Percentiles rank a stretch among this genome's conserved stretches.
phyloP scores from a whole-genome alignment of 2,329 filamentous ascomycete species.

The Talaromyces pinophilus region DNA sequence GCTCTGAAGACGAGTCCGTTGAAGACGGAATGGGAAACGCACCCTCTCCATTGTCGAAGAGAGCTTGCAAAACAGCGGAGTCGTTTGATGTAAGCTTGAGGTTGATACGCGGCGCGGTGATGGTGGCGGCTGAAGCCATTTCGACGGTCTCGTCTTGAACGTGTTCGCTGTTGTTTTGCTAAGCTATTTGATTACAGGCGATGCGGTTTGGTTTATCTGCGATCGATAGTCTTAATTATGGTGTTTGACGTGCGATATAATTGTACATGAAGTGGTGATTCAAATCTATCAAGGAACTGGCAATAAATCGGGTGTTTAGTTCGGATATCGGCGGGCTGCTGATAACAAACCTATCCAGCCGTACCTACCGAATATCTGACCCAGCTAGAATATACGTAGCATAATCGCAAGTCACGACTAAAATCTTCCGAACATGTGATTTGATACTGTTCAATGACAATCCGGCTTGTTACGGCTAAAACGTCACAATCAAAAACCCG shows the following conservation, averaged over 20 bases:
- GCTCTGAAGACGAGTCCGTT: constrained; percentile 32
- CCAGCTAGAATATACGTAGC: neutral
- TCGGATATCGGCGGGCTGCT: neutral
- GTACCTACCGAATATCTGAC: neutral
- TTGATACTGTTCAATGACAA: neutral
- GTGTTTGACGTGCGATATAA: neutral
- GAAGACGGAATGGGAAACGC: constrained; percentile 31
- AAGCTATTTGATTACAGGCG: no score
- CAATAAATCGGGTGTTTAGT: neutral
- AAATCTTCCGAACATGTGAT: neutral
- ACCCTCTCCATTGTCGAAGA: constrained; percentile 46
- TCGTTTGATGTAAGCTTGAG: constrained; percentile 46
- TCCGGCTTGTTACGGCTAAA: neutral
- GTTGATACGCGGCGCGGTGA: constrained; percentile 29
- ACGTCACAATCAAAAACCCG: neutral
- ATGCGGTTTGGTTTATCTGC: neutral
- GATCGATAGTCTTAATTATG: neutral
- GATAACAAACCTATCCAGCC: neutral
- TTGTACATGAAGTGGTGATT: neutral
- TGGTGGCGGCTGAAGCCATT: constrained; percentile 24
- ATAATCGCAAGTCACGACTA: neutral
- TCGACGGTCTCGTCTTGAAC: neutral
- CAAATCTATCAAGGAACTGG: neutral
- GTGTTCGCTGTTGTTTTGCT: no score
- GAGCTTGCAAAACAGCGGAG: constrained; percentile 48